These are phyloP conservation scores for Ustilago tritici DNA, from an alignment of 1,284 basidiomycete species.

Conservation along the genomic window DNA sequence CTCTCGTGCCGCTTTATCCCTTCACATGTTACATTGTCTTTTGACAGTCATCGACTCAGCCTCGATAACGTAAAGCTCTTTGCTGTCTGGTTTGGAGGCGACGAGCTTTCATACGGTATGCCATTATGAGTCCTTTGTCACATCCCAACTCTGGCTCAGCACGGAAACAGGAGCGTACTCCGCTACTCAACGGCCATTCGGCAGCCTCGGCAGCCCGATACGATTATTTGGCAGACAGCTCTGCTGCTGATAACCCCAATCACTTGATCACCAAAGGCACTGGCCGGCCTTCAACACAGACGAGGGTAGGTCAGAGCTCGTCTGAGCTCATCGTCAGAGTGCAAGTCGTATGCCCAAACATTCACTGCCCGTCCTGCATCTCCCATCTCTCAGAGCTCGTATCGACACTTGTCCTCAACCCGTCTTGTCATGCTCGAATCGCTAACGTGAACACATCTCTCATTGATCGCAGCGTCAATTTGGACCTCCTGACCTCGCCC, in stretches of 20 bases:
- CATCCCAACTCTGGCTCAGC: background rate
- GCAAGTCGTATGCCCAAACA: slow-evolving; percentile 40
- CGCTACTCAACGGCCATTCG: slow-evolving; percentile 5
- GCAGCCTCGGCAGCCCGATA: slow-evolving; percentile 10
- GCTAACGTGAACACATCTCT: slow-evolving; percentile 66
- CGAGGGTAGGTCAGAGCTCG: slow-evolving; percentile 9
- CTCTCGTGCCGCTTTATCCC: background rate
- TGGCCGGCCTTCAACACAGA: background rate
- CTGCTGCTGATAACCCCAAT: background rate
- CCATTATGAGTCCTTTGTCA: background rate
- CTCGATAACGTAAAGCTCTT: background rate
- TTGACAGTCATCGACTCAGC: background rate
- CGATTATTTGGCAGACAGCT: background rate
- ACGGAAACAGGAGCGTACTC: slow-evolving; percentile 10
- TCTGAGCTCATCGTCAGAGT: slow-evolving; percentile 24
- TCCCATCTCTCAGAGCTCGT: slow-evolving; percentile 68
- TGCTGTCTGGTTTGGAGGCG: background rate
- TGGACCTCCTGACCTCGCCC: slow-evolving; percentile 44
- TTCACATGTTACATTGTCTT: background rate
- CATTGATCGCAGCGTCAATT: slow-evolving; percentile 68
- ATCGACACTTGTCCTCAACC: slow-evolving; percentile 29
- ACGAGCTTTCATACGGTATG: no score
- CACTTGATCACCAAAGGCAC: slow-evolving; percentile 10
- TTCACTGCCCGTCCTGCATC: slow-evolving; percentile 71
- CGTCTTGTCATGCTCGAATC: slow-evolving; percentile 17